phyloP scores from a whole-genome alignment of 1,139 yeast genomes.

The Taphrina populina region DNA sequence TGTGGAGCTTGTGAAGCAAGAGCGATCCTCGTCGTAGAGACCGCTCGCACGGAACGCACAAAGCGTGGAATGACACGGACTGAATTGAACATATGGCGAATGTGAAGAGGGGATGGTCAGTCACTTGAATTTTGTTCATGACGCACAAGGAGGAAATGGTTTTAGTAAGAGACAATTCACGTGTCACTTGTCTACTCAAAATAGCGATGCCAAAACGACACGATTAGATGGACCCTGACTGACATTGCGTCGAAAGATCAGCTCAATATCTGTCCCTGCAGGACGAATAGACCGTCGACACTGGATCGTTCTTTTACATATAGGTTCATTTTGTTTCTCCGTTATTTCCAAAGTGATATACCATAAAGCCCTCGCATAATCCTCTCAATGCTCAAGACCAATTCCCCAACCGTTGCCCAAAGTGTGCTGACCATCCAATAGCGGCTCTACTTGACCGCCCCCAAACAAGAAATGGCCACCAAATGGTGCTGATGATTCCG shows the following conservation, averaged over 20 bases:
- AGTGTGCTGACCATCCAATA: slow-evolving; percentile 3
- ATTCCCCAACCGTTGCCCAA: slow-evolving; percentile 17
- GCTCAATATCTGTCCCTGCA: too few relatives aligned
- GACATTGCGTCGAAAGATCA: too few relatives aligned
- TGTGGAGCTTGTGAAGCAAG: slow-evolving; percentile 7
- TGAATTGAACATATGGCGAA: slow-evolving; percentile 5
- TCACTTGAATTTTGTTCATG: too few relatives aligned
- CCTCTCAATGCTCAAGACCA: neutral
- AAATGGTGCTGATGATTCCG: neutral
- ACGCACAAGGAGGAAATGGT: too few relatives aligned
- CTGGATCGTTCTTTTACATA: too few relatives aligned
- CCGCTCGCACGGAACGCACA: neutral
- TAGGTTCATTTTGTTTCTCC: neutral
- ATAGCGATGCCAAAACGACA: too few relatives aligned
- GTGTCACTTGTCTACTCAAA: too few relatives aligned
- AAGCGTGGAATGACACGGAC: neutral
- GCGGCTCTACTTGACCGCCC: slow-evolving; percentile 19
- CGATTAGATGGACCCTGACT: too few relatives aligned
- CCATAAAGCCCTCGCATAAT: neutral
- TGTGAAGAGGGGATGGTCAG: neutral
- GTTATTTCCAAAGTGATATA: neutral
- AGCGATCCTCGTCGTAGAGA: neutral
- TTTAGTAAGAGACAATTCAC: too few relatives aligned
- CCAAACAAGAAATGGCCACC: slow-evolving; percentile 20
- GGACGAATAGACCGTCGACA: too few relatives aligned